These are phyloP conservation scores for Colletotrichum gigasporum DNA, from an alignment of 2,329 filamentous ascomycete genomes.

Conservation along the genomic window DNA sequence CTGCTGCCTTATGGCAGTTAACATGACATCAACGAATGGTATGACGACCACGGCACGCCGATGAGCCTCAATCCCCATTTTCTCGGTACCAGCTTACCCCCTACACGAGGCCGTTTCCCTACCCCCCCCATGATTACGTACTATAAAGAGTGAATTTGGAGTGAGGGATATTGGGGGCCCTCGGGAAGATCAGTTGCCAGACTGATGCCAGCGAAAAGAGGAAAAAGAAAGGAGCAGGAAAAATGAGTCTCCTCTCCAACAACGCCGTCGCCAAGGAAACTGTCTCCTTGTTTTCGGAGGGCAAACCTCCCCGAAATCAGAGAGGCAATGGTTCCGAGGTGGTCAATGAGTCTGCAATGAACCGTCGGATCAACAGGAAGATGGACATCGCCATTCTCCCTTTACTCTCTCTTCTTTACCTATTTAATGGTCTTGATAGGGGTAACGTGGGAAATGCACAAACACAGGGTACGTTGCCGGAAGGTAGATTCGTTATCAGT, in stretches of 20 bases:
- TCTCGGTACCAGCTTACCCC: not conserved
- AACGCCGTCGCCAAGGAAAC: slow-evolving; percentile 12
- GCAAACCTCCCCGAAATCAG: not conserved
- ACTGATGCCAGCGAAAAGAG: not conserved
- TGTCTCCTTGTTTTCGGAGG: slow-evolving; percentile 10
- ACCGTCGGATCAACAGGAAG: slow-evolving; percentile 43
- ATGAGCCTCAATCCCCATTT: slow-evolving; percentile 2
- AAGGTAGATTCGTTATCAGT: not conserved
- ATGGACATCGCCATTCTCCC: slow-evolving; percentile 48
- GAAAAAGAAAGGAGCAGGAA: not conserved
- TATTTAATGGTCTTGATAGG: slow-evolving; percentile 52
- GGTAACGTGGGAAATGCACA: slow-evolving; percentile 53
- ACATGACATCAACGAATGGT: slow-evolving; percentile 2
- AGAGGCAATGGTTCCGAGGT: not conserved
- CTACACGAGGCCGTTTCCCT: not conserved
- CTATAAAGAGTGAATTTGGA: slow-evolving; percentile 10
- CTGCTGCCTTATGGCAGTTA: slow-evolving; percentile 10
- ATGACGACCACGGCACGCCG: not conserved
- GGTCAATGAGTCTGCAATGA: slow-evolving; percentile 1
- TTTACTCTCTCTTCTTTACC: slow-evolving; percentile 49
- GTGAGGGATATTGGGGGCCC: not conserved
- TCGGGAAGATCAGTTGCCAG: not conserved
- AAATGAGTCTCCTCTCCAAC: slow-evolving; percentile 14
- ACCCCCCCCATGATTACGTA: not conserved
- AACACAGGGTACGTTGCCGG: slow-evolving; percentile 41